Evolutionary conservation across 2,329 filamentous ascomycete species (phyloP).

Genomic region (Cladosporium sp.): DNA sequence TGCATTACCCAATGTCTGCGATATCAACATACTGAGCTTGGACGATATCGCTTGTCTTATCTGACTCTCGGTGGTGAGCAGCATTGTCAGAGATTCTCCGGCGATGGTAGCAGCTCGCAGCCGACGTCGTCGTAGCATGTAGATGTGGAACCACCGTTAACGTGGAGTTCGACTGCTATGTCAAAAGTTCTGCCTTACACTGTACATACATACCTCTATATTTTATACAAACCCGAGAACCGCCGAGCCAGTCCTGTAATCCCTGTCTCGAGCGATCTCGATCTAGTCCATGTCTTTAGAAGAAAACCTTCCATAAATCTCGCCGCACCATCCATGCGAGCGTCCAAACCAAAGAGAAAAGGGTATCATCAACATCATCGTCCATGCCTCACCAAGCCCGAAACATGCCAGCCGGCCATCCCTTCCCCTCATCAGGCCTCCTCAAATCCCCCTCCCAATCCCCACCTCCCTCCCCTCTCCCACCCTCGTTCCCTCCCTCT

Average conservation of each 20-base stretch:
- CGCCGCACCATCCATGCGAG: not conserved
- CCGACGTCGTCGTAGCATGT: not conserved
- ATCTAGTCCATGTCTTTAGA: not conserved
- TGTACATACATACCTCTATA: not conserved
- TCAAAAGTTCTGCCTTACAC: too few relatives aligned
- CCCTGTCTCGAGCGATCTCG: not conserved
- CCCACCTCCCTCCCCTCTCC: not conserved
- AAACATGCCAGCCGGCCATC: too few relatives aligned
- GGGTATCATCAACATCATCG: not conserved
- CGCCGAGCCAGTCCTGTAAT: not conserved
- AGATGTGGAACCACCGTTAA: too few relatives aligned
- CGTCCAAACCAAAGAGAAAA: not conserved
- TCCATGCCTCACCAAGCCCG: too few relatives aligned
- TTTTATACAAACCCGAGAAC: not conserved
- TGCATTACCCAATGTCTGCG: too few relatives aligned
- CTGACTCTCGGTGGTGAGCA: too few relatives aligned
- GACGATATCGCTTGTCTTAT: too few relatives aligned
- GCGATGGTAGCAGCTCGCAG: too few relatives aligned
- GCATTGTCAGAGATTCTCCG: too few relatives aligned
- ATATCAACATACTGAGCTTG: too few relatives aligned
- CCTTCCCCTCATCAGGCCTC: too few relatives aligned
- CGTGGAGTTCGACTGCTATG: too few relatives aligned
- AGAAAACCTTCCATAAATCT: not conserved
- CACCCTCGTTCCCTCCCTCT: conserved; percentile 1
- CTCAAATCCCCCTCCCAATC: not conserved